Conservation (phyloP, 495 filamentous ascomycete species). For the Viridothelium virens region DNA sequence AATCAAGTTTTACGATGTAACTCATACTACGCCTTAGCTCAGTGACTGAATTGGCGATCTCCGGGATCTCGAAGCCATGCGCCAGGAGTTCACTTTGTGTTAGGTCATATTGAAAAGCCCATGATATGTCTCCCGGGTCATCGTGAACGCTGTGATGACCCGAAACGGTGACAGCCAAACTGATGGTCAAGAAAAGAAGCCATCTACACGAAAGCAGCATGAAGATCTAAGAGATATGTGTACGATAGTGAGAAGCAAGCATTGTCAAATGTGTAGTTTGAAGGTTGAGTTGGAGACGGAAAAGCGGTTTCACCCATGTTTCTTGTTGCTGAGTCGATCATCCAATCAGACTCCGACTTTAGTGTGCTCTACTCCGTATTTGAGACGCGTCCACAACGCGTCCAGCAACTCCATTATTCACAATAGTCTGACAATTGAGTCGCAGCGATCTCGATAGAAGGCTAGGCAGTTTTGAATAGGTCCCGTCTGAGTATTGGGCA, state of each 20-base stretch:
- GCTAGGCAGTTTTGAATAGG: too few relatives aligned
- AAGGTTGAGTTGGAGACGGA: neutral
- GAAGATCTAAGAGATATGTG: neutral
- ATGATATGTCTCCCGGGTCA: neutral
- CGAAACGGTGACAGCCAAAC: neutral
- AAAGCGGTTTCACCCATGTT: neutral
- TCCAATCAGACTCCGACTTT: neutral
- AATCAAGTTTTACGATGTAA: slow-evolving; percentile 5
- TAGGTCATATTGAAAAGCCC: neutral
- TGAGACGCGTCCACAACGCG: neutral
- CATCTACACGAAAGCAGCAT: neutral
- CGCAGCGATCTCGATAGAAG: too few relatives aligned
- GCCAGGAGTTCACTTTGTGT: neutral
- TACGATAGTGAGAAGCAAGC: neutral
- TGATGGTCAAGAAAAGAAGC: neutral
- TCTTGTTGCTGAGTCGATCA: neutral
- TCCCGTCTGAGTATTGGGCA: too few relatives aligned
- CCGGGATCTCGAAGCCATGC: slow-evolving; percentile 1
- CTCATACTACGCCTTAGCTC: neutral
- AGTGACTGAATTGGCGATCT: slow-evolving; percentile 1
- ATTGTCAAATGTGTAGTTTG: neutral
- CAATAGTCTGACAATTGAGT: too few relatives aligned
- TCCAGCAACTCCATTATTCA: too few relatives aligned
- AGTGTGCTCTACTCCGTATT: neutral
- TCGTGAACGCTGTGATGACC: neutral